Evolutionary conservation across 2,329 filamentous ascomycete genomes (phyloP), one percentile per base, ranked within the genome.

Genomic region (Talaromyces sp.): DNA sequence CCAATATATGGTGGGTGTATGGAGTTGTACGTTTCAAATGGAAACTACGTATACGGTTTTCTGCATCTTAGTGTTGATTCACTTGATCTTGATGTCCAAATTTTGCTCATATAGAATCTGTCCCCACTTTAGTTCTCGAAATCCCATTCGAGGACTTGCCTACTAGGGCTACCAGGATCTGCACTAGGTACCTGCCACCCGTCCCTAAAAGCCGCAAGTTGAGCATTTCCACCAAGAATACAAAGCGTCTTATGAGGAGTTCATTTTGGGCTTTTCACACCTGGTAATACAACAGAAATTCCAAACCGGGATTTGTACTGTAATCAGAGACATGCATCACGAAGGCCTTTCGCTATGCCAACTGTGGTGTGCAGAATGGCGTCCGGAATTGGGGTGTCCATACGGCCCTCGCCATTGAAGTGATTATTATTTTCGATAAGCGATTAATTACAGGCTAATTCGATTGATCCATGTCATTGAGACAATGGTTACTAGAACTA

Each of bases 321-420:
- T 60, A n/a, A 51, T 25, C 40, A 61, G 43, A 61, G 27, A 61
- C 27, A 61, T 22, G 17, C 40, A 49, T 38, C 58, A 25, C 13
- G 27, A 61, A 27, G n/a, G 6, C 2, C 31, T 17, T 25, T 36
- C 19, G 29, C 17, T 19, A 34, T 54, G 29, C 4, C 15, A 34
- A 34, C 5, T 47, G 25, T 36, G 58, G 58, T 43, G 40, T 61
- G 47, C 59, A 53, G 45, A 53, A 53, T 61, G 29, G 59, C 45
- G 59, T n/a, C 11, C 19, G 6, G 6, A 43, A 38, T 27, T 17
- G 13, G n/a, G 7, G 17, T 8, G 53, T 56, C 31, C n/a, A 22
- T 19, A 47, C 31, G 13, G 34, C 22, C 22, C 11, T 53, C 47
- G 60, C 31, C 22, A 25, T 15, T 27, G 31, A 40, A 53, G 15